phyloP scores from a whole-genome alignment of 305 asterid genomes.

The Solanum aculeatissimum region DNA sequence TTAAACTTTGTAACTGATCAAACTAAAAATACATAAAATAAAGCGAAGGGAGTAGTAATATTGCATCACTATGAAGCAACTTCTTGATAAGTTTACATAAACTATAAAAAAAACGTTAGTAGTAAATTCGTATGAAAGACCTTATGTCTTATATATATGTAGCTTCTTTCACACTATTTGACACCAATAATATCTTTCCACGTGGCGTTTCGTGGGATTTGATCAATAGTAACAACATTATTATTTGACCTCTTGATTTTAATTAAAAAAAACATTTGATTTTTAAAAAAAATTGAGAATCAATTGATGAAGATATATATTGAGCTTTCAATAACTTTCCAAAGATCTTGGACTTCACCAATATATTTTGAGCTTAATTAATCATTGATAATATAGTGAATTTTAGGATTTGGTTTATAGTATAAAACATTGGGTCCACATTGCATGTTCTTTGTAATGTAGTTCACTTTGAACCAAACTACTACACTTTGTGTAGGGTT shows the following conservation, averaged over 20 bases:
- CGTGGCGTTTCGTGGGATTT: neutral
- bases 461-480: neutral
- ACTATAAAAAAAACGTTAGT: neutral
- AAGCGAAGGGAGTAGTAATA: neutral
- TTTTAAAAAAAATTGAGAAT: neutral
- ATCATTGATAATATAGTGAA: neutral
- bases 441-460: neutral
- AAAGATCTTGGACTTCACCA: neutral
- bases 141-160: neutral
- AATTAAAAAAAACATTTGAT: too few species aligned
- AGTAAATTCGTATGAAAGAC: neutral
- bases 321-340: neutral
- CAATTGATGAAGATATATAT: neutral
- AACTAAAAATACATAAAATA: neutral
- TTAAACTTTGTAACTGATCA: neutral
- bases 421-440: slow-evolving; percentile 3
- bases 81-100: neutral
- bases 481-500: neutral
- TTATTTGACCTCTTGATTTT: neutral
- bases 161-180: slow-evolving; percentile 28
- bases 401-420: neutral
- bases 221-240: neutral
- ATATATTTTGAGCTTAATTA: neutral
- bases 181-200: slow-evolving; percentile 3
- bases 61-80: neutral